These are phyloP conservation scores for Venturia pyrina DNA, from an alignment of 2,329 filamentous ascomycete genomes.

Conservation along the genomic window DNA sequence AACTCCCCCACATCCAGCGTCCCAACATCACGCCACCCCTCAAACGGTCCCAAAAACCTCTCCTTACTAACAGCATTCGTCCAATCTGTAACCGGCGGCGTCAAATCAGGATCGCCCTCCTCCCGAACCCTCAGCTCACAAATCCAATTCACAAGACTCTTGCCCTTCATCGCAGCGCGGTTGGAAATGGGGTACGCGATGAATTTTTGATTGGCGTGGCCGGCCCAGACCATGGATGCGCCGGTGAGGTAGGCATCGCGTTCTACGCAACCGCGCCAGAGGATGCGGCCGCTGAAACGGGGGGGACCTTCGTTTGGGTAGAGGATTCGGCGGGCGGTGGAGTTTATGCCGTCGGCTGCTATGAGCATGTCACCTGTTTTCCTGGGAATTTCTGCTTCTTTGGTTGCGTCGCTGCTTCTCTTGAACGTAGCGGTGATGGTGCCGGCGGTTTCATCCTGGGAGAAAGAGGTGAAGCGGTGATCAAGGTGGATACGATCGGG, in stretches of 20 bases:
- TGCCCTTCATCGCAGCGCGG: conserved; percentile 25
- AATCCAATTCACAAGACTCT: conserved; percentile 38
- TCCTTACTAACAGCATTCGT: conserved; percentile 32
- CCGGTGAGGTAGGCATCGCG: conserved; percentile 32
- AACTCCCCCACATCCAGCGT: conserved; percentile 33
- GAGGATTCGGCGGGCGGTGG: conserved; percentile 29
- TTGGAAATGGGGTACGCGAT: conserved; percentile 37
- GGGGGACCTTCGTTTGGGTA: conserved; percentile 36
- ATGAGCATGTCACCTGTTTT: conserved; percentile 28
- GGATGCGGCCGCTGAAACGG: conserved; percentile 35
- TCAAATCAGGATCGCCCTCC: conserved; percentile 33
- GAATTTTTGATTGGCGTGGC: conserved; percentile 38
- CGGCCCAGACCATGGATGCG: conserved; percentile 36
- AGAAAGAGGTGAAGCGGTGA: conserved; percentile 28
- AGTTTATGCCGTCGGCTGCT: conserved; percentile 38
- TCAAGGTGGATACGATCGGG: conserved; percentile 29
- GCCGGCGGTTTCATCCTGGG: conserved; percentile 21
- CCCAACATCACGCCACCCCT: conserved; percentile 31
- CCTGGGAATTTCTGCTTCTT: conserved; percentile 21
- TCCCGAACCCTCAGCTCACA: conserved; percentile 34
- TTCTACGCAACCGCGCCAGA: conserved; percentile 36
- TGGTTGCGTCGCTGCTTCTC: conserved; percentile 18
- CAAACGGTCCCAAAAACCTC: conserved; percentile 31
- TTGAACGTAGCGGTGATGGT: conserved; percentile 31
- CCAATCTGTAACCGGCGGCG: conserved; percentile 36